Evolutionary conservation across 192 early-diverging fungal genomes (phyloP), one percentile per base, ranked within the genome.

Genomic region (Coemansia umbellata): DNA sequence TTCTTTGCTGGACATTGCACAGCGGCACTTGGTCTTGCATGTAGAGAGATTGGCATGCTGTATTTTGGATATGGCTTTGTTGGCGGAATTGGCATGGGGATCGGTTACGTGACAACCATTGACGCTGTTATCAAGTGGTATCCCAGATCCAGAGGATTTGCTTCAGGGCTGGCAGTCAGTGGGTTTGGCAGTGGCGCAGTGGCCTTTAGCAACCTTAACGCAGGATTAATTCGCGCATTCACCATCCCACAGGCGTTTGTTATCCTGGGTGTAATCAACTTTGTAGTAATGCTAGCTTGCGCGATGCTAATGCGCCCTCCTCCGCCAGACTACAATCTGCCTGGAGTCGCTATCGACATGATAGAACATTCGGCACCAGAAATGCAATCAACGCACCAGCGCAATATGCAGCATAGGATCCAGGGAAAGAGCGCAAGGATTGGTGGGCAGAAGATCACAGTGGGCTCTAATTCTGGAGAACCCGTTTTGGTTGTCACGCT

Each of bases 71-170:
- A 87, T 60, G 89, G 86, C 30, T 73, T 88, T 54, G 59, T 91
- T 32, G 82, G 84, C 33, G 89, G 87, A 11, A 58, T 78, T 9
- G 89, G 87, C 24, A 62, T 88, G 24, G 88, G 88, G 11, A 67
- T 88, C 42, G 79, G 81, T 26, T 91, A 91, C 61, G 87, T 91
- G 30, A 73, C 87, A 9, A 86, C 89, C 3, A 85, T 88, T 22
- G 83, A 82, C 44, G 83, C 84, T 1, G 80, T 91, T 13, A 86
- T 86, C 51, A 85, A 91, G 58, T 91, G 87, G 87, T 91, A 86
- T 63, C 89, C 89, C 5, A 82, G 82, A 23, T 63, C 79, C 21
- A 87, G 89, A 21, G 89, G 89, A 14, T 54, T 88, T 45, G 84
- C 89, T 5, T 83, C 85, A 6, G 89, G 87, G 14, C 67, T 87